A percentile compares a stretch with the other conserved stretches of the same genome.
phyloP scores from a whole-genome alignment of 2,329 filamentous ascomycete species.

The Colletotrichum gloeosporioides region DNA sequence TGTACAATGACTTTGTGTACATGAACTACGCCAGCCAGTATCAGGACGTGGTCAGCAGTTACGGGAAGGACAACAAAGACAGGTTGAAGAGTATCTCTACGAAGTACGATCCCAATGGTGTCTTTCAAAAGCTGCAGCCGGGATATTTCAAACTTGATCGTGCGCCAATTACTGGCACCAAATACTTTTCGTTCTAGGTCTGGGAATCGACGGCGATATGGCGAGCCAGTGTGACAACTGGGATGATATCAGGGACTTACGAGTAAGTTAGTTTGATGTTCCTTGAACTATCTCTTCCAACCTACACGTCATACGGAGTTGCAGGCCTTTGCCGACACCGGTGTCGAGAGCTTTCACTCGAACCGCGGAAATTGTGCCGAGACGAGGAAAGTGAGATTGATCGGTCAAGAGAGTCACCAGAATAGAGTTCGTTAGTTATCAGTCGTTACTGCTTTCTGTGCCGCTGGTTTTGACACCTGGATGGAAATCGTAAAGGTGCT shows the following conservation, averaged over 20 bases:
- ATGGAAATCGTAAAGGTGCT: neutral
- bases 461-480: neutral
- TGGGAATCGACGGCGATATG: too few relatives aligned
- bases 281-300: too few relatives aligned
- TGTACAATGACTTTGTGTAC: slow-evolving; percentile 33
- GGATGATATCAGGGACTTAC: too few relatives aligned
- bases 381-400: too few relatives aligned
- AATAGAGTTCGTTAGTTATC: too few relatives aligned
- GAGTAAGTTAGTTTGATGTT: too few relatives aligned
- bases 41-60: slow-evolving; percentile 44
- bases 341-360: neutral
- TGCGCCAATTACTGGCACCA: slow-evolving; percentile 10
- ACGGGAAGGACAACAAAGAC: slow-evolving; percentile 40
- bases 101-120: slow-evolving; percentile 36
- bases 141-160: slow-evolving; percentile 33
- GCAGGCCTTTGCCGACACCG: neutral
- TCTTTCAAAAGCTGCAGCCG: slow-evolving; percentile 38
- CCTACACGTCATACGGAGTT: neutral
- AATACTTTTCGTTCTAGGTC: slow-evolving; percentile 3
- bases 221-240: too few relatives aligned
- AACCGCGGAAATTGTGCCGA: neutral
- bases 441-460: too few relatives aligned
- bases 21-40: slow-evolving; percentile 48
- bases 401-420: too few relatives aligned
- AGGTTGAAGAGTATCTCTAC: slow-evolving; percentile 30